Percentiles rank a stretch among this genome's conserved stretches.
These are phyloP conservation scores for Arthroderma sp. DNA, from an alignment of 2,329 filamentous ascomycete species.

Conservation along the genomic window DNA sequence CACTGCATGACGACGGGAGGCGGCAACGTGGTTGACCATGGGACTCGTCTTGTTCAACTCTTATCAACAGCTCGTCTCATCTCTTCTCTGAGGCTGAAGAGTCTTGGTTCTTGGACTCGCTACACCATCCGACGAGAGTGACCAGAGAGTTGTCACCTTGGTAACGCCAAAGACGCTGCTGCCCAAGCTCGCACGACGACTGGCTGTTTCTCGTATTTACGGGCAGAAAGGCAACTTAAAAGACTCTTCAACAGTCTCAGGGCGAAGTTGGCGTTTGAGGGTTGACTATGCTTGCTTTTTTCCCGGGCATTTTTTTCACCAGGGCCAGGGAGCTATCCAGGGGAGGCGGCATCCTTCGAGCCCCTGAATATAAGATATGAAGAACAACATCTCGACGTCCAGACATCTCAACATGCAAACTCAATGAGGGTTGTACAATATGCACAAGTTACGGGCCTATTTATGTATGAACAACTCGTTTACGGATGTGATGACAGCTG, in stretches of 20 bases:
- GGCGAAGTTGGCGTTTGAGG: too few relatives aligned
- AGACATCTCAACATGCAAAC: too few relatives aligned
- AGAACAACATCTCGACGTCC: too few relatives aligned
- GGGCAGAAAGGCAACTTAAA: too few relatives aligned
- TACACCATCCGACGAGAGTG: too few relatives aligned
- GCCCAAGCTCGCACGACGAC: background rate
- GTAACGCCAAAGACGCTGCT: background rate
- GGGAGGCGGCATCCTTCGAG: background rate
- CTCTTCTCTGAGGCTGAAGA: background rate
- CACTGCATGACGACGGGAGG: background rate
- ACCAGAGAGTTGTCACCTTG: background rate
- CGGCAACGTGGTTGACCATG: background rate
- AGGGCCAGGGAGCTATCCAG: background rate
- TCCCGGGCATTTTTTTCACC: background rate
- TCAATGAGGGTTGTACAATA: too few relatives aligned
- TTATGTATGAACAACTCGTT: slow-evolving; percentile 4
- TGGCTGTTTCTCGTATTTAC: background rate
- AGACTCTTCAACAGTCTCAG: too few relatives aligned
- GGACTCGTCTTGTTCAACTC: background rate
- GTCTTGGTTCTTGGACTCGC: too few relatives aligned
- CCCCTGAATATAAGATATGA: background rate
- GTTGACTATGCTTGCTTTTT: background rate
- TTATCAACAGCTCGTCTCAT: background rate
- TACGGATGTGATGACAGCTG: background rate
- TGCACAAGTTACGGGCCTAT: too few relatives aligned